Evolutionary conservation across 805 yeast species (phyloP), one percentile per base, ranked within the genome.

Genomic region (Candida saitoana): DNA sequence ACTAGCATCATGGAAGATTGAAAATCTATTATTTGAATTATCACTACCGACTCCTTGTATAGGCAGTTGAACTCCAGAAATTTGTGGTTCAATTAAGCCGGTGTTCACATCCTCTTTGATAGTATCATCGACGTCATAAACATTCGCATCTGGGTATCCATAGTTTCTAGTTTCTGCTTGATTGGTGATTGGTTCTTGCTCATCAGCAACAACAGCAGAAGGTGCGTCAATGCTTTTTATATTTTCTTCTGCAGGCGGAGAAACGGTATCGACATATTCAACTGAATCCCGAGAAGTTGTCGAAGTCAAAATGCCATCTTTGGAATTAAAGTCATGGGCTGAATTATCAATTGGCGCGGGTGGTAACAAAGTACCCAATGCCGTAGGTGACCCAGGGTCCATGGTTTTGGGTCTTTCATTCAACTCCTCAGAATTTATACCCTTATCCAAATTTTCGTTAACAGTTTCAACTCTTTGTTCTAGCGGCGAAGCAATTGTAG

Each of bases 61-160:
- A 7, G 22, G 19, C 16, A 15, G 20, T 16, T 18, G 36, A 16
- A 11, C 22, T 18, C 14, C 36, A 33, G 19, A 17, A 16, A 15
- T 8, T 16, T 9, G 12, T 8, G 36, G 19, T 14, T 33, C 36
- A 8, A 33, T 16, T 18, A 18, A 33, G 6, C 16, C 32, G 11
- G 32, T 14, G 7, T 33, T 33, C 4, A 17, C 36, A 33, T 16
- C 19, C 36, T 33, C 36, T 17, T 11, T 14, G 3, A 36, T 16
- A 4, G 31, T 22, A 36, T 36, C 31, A 24, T 24, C 38, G 22
- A 24, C 38, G 14, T 36, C 38, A 24, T 22, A 24, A 5, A 16
- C n/a, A 33, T 11, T 33, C 9, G 12, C 12, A 33, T 9, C 35
- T 16, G 18, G 20, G 12, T 33, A 16, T 14, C 20, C 20, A 16